Evolutionary conservation across 2,329 filamentous ascomycete species (phyloP).

Genomic region (Colletotrichum tropicicola): DNA sequence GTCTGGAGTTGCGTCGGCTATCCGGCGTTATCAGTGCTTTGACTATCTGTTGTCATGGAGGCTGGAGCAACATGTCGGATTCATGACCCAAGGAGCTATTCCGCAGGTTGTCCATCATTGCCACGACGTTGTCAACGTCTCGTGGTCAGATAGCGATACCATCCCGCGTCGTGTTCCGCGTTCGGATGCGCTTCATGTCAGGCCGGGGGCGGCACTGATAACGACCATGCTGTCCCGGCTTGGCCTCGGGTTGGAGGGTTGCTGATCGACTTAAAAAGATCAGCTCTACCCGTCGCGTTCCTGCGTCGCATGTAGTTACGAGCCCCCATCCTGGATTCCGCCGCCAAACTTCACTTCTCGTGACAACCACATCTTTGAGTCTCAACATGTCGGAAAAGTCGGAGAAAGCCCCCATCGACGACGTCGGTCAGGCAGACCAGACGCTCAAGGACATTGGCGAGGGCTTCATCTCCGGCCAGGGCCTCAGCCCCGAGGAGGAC

Average conservation of each 20-base stretch:
- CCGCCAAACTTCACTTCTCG: too few species aligned
- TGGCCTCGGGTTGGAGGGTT: not conserved
- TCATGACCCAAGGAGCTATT: not conserved
- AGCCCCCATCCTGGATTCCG: not conserved
- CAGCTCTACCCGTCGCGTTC: not conserved
- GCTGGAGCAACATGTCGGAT: not conserved
- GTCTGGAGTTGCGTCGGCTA: constrained; percentile 1
- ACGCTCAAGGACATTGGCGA: constrained; percentile 71
- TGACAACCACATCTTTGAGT: too few species aligned
- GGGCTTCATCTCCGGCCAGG: constrained; percentile 78
- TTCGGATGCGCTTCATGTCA: not conserved
- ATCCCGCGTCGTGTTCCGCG: not conserved
- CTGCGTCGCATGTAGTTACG: not conserved
- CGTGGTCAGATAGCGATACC: not conserved
- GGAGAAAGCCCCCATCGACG: not conserved
- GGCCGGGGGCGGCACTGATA: not conserved
- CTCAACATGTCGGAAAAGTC: constrained; percentile 4
- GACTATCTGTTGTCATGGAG: not conserved
- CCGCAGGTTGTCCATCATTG: not conserved
- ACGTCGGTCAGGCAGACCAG: not conserved
- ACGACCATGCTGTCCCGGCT: not conserved
- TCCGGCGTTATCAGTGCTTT: not conserved
- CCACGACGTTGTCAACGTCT: not conserved
- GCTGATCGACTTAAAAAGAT: not conserved
- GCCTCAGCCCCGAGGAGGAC: constrained; percentile 72